Conservation (phyloP, 2,329 filamentous ascomycete genomes). For the Cercospora sp. region DNA sequence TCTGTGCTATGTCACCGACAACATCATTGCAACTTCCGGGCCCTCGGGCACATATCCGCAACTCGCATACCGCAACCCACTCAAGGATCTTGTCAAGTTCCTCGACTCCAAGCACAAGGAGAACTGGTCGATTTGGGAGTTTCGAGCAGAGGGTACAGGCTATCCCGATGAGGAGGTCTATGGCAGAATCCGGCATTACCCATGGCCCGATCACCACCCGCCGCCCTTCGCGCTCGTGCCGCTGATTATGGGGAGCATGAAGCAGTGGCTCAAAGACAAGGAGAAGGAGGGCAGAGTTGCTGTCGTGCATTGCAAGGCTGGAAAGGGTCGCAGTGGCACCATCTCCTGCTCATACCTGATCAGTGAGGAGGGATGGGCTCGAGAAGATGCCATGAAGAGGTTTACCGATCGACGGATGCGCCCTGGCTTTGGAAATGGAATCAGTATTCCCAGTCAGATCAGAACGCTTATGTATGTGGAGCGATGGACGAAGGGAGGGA, state of each 20-base stretch:
- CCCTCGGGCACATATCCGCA: constrained; percentile 88
- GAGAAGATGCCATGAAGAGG: constrained; percentile 62
- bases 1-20: constrained; percentile 90
- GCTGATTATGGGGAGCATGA: constrained; percentile 87
- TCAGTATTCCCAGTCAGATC: constrained; percentile 90
- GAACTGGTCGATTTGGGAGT: constrained; percentile 97
- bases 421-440: constrained; percentile 80
- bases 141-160: constrained; percentile 91
- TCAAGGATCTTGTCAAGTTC: constrained; percentile 82
- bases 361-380: constrained; percentile 73
- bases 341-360: constrained; percentile 88
- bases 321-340: constrained; percentile 90
- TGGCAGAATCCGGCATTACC: constrained; percentile 81
- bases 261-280: constrained; percentile 72
- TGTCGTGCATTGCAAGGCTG: constrained; percentile 96
- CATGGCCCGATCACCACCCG: constrained; percentile 96
- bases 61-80: constrained; percentile 88
- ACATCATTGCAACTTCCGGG: constrained; percentile 77
- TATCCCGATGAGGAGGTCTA: constrained; percentile 92
- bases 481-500: constrained; percentile 71
- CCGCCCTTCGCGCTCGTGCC: constrained; percentile 89
- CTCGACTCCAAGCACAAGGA: constrained; percentile 80
- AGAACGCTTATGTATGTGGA: constrained; percentile 88
- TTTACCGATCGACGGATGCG: constrained; percentile 88
- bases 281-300: constrained; percentile 64